Base-by-base conservation (phyloP, 176 grass and related monocot species). In the Triticum turgidum region DNA sequence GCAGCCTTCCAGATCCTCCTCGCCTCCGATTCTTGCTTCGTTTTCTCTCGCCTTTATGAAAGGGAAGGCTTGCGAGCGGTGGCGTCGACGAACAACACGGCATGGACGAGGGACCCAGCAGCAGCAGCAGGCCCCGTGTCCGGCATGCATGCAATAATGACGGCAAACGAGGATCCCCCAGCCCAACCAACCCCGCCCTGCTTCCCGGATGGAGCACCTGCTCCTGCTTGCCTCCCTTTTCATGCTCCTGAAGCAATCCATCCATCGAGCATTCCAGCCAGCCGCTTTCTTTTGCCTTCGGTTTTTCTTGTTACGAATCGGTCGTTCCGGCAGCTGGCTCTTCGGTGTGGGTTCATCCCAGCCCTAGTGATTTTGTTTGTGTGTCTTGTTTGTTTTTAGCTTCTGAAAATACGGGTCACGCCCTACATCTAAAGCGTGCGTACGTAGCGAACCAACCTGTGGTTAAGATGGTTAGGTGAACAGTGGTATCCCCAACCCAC, bases 131-230 rank as follows among this genome's bases (percentile, higher is more conserved):
- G 8, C 75, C 45, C 24, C 75, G 75, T 18, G 51, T 4, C 30
- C 51, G 32, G 37, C 78, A 32, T 67, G 71, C 78, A 66, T 81
- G 79, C 62, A 66, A 81, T 32, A 49, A 81, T 66, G 61, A 44
- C 61, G 61, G 22, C 38, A 20, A 30, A 80, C 38, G n/a, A 80
- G 34, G 58, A 17, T 63, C 18, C 51, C 51, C 51, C 51, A 18
- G 4, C 58, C 77, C n/a, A 61, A 35, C 32, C 3, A 35, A 41
- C 3, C 20, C 11, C 10, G 8, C 9, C 3, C 61, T 80, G 67
- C 81, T 15, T 39, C 80, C 32, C 47, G 32, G 32, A 59, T 2
- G 66, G 80, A 71, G 80, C 80, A 56, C 80, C 76, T 35, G 42
- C 44, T 47, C 11, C 39, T 41, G 39, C 39, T 41, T 41, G 33